Evolutionary conservation across 2,329 filamentous ascomycete species (phyloP).

Genomic region (Clonostachys rosea): DNA sequence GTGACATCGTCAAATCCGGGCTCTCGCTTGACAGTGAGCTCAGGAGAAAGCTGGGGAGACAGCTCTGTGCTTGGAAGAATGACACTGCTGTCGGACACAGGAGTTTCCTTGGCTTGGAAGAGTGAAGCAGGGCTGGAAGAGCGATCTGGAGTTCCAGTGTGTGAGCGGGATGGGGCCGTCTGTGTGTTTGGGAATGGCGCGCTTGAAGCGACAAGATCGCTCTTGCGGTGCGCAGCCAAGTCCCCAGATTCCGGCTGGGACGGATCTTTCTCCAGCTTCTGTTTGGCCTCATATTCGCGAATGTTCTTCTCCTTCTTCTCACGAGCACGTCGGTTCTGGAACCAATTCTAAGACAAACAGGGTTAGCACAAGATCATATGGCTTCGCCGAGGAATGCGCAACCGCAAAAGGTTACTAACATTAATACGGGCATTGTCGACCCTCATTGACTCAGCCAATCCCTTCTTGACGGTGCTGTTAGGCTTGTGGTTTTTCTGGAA

Average conservation of each 20-base stretch:
- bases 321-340: conserved; percentile 62
- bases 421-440: conserved; percentile 63
- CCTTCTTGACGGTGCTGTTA: conserved; percentile 56
- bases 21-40: not conserved
- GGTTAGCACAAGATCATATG: not conserved
- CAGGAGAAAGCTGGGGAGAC: not conserved
- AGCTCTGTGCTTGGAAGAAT: not conserved
- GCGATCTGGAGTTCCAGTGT: not conserved
- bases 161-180: not conserved
- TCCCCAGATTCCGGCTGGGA: conserved; percentile 10
- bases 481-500: conserved; percentile 63
- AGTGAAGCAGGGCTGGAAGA: not conserved
- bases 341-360: conserved; percentile 53
- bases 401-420: conserved; percentile 27
- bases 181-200: conserved; percentile 25
- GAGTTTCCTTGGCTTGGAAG: not conserved
- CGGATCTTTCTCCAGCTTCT: conserved; percentile 26
- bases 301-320: conserved; percentile 60
- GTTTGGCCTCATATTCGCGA: conserved; percentile 30
- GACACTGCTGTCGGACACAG: not conserved
- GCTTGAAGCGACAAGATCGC: conserved; percentile 31
- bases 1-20: not conserved
- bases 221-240: conserved; percentile 20
- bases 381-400: not conserved
- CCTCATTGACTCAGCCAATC: conserved; percentile 55